phyloP scores from a whole-genome alignment of 495 filamentous ascomycete genomes.

The Neurospora africana region DNA sequence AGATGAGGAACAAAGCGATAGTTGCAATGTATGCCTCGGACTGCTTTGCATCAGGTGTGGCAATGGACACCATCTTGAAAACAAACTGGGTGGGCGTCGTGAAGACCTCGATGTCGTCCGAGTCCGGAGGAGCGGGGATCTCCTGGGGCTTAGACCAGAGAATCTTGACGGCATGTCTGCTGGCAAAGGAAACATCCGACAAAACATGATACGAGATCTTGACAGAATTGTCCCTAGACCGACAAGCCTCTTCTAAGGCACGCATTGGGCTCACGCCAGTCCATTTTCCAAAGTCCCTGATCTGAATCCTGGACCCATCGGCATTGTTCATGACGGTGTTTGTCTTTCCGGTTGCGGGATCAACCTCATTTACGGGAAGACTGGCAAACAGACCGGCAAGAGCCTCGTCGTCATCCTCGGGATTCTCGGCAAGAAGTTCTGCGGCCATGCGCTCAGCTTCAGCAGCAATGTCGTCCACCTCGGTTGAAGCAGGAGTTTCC shows the following conservation, averaged over 20 bases:
- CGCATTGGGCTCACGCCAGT: conserved; percentile 58
- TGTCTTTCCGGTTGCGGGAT: conserved; percentile 40
- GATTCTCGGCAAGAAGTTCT: conserved; percentile 39
- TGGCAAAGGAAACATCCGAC: conserved; percentile 61
- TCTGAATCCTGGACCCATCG: conserved; percentile 42
- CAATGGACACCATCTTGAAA: conserved; percentile 63
- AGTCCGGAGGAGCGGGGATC: conserved; percentile 26
- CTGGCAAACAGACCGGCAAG: conserved; percentile 54
- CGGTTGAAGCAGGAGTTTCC: conserved; percentile 12
- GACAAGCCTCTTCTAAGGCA: conserved; percentile 78
- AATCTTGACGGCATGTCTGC: conserved; percentile 62
- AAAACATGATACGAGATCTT: conserved; percentile 55
- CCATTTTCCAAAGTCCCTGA: conserved; percentile 79
- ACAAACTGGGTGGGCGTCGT: conserved; percentile 29
- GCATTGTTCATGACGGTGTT: conserved; percentile 39
- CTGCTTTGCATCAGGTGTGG: conserved; percentile 67
- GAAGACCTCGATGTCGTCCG: conserved; percentile 34
- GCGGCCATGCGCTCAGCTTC: conserved; percentile 41
- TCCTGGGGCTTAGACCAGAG: conserved; percentile 74
- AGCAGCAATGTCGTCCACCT: conserved; percentile 37
- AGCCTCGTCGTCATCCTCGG: conserved; percentile 42
- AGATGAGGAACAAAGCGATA: conserved; percentile 68
- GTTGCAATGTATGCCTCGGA: conserved; percentile 83
- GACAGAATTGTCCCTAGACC: conserved; percentile 60
- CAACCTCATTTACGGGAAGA: conserved; percentile 54